Evolutionary conservation across 2,329 filamentous ascomycete species (phyloP).

Genomic region (Delphinella strobiligena): DNA sequence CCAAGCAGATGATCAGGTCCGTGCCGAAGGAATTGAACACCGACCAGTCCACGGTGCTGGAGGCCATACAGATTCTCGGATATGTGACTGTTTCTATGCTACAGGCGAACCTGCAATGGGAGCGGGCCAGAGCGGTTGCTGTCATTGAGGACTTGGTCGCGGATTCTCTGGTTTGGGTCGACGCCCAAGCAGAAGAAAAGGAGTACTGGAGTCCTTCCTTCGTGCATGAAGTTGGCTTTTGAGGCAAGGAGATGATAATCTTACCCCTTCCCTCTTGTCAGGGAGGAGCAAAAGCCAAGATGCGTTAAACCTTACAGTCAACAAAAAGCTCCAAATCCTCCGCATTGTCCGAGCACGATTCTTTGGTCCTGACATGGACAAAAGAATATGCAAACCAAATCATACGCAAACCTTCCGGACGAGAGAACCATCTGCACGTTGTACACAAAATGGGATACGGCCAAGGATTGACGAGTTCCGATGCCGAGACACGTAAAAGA

Average conservation of each 20-base stretch:
- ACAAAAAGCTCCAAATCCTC: neutral
- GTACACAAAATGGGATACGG: too few relatives aligned
- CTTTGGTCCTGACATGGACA: too few relatives aligned
- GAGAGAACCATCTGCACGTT: too few relatives aligned
- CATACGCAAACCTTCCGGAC: too few relatives aligned
- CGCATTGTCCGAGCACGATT: too few relatives aligned
- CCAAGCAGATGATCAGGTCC: slow-evolving; percentile 76
- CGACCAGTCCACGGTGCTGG: slow-evolving; percentile 84
- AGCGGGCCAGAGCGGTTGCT: slow-evolving; percentile 70
- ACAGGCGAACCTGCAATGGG: slow-evolving; percentile 75
- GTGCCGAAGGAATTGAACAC: slow-evolving; percentile 91
- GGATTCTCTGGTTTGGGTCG: slow-evolving; percentile 88
- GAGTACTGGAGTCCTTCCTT: slow-evolving; percentile 89
- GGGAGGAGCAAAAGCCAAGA: neutral
- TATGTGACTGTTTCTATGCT: slow-evolving; percentile 87
- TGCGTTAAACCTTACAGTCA: neutral
- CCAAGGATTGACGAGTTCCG: too few relatives aligned
- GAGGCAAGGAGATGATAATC: neutral
- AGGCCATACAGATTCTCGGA: slow-evolving; percentile 79
- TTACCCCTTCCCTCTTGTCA: neutral
- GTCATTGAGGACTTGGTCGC: slow-evolving; percentile 81
- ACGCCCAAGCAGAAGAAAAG: slow-evolving; percentile 71
- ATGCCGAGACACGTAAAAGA: too few relatives aligned
- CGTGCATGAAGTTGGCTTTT: slow-evolving; percentile 32
- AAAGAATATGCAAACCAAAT: too few relatives aligned